Evolutionary conservation across 2,329 filamentous ascomycete species (phyloP), one percentile per base, ranked within the genome.

Genomic region (Biscogniauxia sp.): DNA sequence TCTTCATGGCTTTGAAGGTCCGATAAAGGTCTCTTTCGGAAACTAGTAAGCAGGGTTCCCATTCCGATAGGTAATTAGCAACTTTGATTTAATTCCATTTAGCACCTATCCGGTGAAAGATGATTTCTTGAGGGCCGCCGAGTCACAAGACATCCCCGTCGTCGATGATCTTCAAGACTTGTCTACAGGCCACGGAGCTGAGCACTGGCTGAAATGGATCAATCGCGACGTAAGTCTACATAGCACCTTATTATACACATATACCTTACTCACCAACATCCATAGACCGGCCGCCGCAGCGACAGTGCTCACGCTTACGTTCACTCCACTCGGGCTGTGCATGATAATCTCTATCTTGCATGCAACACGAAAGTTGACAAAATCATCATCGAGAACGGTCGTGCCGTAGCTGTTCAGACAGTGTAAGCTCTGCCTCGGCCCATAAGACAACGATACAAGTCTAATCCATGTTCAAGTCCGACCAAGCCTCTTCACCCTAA

Each of bases 161-260:
- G 91, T 90, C 13, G 90, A 93, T 71, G 90, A 93, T 71, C 80
- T 92, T 3, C 87, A 93, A 72, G 90, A 93, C 69, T 77, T 93
- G 56, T 78, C 77, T 26, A 90, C 88, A 1, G 88, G 77, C 15
- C 85, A 88, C 61, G 90, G 90, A 64, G 90, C 89, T 53, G 89
- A 93, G 76, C 90, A 93, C 66, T 93, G 90, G 90, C 78, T 93
- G 59, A 93, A 93, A 76, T 93, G 90, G 90, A 93, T 93, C 75
- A 93, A 93, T 70, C 83, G 85, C 61, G 85, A 85, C 66, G 79
- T 80, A 68, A 69, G 78, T 50, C 8, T 49, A 23, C 19, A 20
- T 28, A n/a, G 20, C 17, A 26, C 15, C 8, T n/a, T 45, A 26
- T 55, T 49, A 49, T 25, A 13, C 32, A 25, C 11, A 3, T 5